Conservation (phyloP, 164 flowering plant species). For the Annona squamosa region DNA sequence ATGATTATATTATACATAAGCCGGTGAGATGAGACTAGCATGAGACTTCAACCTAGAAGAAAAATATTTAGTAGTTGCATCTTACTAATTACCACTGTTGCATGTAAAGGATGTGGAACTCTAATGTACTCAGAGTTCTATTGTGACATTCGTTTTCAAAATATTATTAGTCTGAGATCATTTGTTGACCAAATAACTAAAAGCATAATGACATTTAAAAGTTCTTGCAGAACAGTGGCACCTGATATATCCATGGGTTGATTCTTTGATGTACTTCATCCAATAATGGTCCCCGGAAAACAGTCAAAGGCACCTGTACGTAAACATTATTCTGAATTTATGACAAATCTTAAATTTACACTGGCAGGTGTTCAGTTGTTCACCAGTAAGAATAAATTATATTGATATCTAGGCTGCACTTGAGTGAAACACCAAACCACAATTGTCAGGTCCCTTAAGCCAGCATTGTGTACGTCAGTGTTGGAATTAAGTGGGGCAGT, state of each 20-base stretch:
- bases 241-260: constrained; percentile 86
- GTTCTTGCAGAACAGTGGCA: constrained; percentile 11
- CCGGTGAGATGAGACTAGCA: no score
- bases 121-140: no score
- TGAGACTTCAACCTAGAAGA: no score
- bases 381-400: background rate
- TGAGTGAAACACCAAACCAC: background rate
- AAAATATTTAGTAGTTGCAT: no score
- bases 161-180: no score
- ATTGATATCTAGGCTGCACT: background rate
- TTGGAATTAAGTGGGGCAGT: background rate
- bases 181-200: background rate
- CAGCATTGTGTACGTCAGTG: background rate
- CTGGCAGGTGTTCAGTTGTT: background rate
- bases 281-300: constrained; percentile 59
- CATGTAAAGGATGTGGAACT: no score
- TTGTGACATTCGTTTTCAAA: no score
- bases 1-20: no score
- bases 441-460: background rate
- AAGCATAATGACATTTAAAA: background rate
- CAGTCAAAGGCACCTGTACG: constrained; percentile 54
- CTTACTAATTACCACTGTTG: no score
- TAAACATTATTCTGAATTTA: background rate
- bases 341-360: background rate
- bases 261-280: constrained; percentile 83